Evolutionary conservation across 2,329 filamentous ascomycete genomes (phyloP), one percentile per base, ranked within the genome.

Genomic region (Penicillium sp.): DNA sequence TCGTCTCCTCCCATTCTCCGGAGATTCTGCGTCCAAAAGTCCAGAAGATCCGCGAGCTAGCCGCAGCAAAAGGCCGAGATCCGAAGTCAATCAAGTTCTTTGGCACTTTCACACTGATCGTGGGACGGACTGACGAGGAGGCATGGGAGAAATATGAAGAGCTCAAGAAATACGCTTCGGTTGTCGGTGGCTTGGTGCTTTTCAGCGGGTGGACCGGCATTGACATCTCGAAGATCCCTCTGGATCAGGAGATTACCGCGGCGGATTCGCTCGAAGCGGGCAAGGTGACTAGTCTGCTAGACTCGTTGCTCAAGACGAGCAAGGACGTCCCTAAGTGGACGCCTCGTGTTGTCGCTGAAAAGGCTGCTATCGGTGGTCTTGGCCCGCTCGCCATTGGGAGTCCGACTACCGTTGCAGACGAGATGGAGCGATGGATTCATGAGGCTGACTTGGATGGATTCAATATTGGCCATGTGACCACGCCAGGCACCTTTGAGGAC

Each of bases 141-240:
- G 85, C 84, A 0, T 71, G 75, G 40, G 78, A 71, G 0, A 87
- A 87, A 65, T 77, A 82, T 37, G 77, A 78, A 22, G 81, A 83
- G 57, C 62, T 81, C 11, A 78, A 81, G 65, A 81, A 80, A 61
- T 80, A 87, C 64, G 83, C 81, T 1, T 83, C 79, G 0, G 79
- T 80, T 0, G 73, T 84, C 16, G 84, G 83, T 0, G 84, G 82
- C 0, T 71, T 87, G 1, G 84, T 84, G 0, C 73, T 86, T 0
- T 82, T 85, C 60, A 81, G 79, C 40, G 83, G 83, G 1, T 86
- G 82, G 82, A 85, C 84, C 0, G 85, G 85, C 0, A 85, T 87
- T 58, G 85, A 87, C 65, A 76, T 87, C 16, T 84, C 81, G 3
- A 78, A 79, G 64, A 79, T 87, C 43, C 83, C 84, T 0, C 67